Evolutionary conservation across 495 filamentous ascomycete species (phyloP), one percentile per base, ranked within the genome.

Genomic region (Xylaria telfairii): DNA sequence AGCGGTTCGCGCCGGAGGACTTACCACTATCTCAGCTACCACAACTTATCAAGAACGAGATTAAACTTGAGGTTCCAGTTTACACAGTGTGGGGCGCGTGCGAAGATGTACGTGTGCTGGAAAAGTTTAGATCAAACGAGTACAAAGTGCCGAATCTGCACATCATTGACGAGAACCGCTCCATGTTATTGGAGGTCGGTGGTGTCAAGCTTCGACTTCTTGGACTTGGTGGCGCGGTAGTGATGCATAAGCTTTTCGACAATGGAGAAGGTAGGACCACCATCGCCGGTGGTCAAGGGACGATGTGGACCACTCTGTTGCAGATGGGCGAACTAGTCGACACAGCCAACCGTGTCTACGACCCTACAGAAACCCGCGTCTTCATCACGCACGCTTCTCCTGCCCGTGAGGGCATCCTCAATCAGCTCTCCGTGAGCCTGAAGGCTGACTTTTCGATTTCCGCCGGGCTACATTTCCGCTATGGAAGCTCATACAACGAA

Each of bases 211-310:
- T 99, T 61, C 93, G 96, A 74, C 86, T 99, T 67, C 88, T 99
- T 26, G 96, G 96, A 65, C 82, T 99, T 61, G 96, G 96, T 65
- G 96, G 96, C 73, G 96, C 96, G 0, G 95, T 99, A 0, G 96
- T 99, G 32, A 99, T 99, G 96, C 96, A 99, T 85, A 99, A 99
- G 86, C 89, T 99, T 10, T 99, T 99, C 78, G 96, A 99, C 79
- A 99, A 98, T 75, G 96, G 96, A 37, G 96, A 99, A 76, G 96
- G 96, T 64, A 90, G 94, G 79, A 99, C 96, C 41, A 98, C 96
- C 0, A 98, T 99, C 79, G 96, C 96, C 30, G 96, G 96, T 76
- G 96, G 96, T 30, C 96, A 98, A 80, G 96, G 96, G 49, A 99
- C 96, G 8, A 99, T 99, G 96, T 99, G 96, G 96, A 98, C 96